Conservation (phyloP, 805 yeast genomes). For the Candida germanica region DNA sequence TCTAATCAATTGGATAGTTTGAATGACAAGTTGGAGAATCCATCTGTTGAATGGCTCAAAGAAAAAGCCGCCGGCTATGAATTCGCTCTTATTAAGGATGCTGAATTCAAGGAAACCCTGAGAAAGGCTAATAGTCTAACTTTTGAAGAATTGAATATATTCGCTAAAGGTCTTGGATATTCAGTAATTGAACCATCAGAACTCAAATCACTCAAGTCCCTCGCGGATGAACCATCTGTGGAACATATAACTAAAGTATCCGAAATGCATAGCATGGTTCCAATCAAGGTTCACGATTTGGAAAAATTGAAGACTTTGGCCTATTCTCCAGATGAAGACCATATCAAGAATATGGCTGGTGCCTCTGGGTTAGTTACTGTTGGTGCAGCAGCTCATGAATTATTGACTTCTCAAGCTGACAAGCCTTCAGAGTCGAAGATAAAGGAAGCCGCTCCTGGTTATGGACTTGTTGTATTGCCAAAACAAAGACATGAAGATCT, state of each 20-base stretch:
- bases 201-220: constrained; percentile 8
- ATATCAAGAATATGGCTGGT: constrained; percentile 14
- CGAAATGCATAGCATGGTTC: constrained; percentile 3
- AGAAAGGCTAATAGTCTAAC: constrained; percentile 8
- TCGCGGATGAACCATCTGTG: constrained; percentile 8
- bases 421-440: constrained; percentile 16
- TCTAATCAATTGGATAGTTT: constrained; percentile 5
- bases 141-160: constrained; percentile 4
- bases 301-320: constrained; percentile 20
- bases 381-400: constrained; percentile 5
- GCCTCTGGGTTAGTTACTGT: constrained; percentile 16
- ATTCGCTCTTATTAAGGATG: constrained; percentile 2
- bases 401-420: constrained; percentile 9
- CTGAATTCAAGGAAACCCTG: constrained; percentile 1
- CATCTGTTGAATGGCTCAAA: constrained; percentile 10
- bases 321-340: constrained; percentile 17
- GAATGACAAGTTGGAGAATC: constrained; percentile 11
- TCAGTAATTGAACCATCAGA: constrained; percentile 15
- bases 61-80: constrained; percentile 3
- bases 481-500: constrained; percentile 8
- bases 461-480: constrained; percentile 10
- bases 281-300: constrained; percentile 10
- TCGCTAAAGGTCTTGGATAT: constrained; percentile 14
- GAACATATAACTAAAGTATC: constrained; percentile 8
- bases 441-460: constrained; percentile 6